Evolutionary conservation across 768 basidiomycete genomes (phyloP), one percentile per base, ranked within the genome.

Genomic region (Crepidotus variabilis): DNA sequence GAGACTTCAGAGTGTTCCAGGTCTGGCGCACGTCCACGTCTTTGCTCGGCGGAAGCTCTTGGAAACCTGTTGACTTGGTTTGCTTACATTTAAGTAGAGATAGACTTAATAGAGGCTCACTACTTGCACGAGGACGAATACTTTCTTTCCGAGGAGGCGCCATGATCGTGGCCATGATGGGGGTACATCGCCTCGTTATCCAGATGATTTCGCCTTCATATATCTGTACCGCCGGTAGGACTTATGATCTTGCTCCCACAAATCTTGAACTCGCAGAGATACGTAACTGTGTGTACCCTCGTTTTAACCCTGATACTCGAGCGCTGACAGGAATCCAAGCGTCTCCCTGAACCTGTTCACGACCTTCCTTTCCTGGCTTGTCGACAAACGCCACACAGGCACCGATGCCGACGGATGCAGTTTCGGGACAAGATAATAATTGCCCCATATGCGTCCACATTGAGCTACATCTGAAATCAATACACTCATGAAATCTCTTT

Each of bases 21-120:
- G 84, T 14, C 75, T 94, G 47, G 88, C 90, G 0, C 92, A 94
- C 67, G 80, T 89, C n/a, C 92, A 94, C 60, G 90, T 94, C 28
- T 94, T 94, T 68, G 91, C 89, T 6, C 77, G 81, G 50, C 78
- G 54, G 47, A 67, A 67, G 45, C 57, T 5, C 28, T 28, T 28
- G 28, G 28, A 28, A 28, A 28, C 28, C 28, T 28, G 28, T 28
- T 28, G 28, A 28, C 28, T 43, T 20, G 39, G 13, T 11, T 5
- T 16, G 13, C 55, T 45, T 56, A 56, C 36, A 51, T 47, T 45
- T 43, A 23, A 50, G 51, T 8, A 46, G 50, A 50, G 55, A 28
- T 28, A 28, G 28, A 28, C 50, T 33, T 51, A 56, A 56, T 56
- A 56, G 39, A 56, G 39, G 45, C 22, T 56, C 24, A 11, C 39